Conservation (phyloP, 805 yeast genomes). For the Saturnispora dispora region DNA sequence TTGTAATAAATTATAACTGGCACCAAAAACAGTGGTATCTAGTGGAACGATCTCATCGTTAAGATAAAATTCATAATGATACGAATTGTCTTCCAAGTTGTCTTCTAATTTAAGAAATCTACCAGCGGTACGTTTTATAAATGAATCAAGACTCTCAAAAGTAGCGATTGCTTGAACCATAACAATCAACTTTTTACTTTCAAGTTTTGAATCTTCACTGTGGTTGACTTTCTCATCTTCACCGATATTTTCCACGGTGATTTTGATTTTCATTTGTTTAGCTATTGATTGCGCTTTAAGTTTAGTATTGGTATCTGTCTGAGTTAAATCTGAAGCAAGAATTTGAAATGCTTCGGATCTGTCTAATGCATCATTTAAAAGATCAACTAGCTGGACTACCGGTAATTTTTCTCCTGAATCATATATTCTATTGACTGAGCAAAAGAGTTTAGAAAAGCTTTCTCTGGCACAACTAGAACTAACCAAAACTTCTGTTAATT, state of each 20-base stretch:
- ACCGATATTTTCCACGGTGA: constrained; percentile 25
- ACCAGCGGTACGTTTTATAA: constrained; percentile 34
- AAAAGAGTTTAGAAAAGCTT: constrained; percentile 34
- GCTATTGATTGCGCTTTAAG: constrained; percentile 54
- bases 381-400: constrained; percentile 39
- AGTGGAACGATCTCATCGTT: constrained; percentile 50
- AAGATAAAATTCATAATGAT: constrained; percentile 46
- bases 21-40: constrained; percentile 71
- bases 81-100: constrained; percentile 18
- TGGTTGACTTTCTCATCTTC: not conserved
- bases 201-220: constrained; percentile 24
- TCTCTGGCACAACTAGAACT: constrained; percentile 27
- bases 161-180: constrained; percentile 55
- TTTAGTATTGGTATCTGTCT: constrained; percentile 11
- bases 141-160: constrained; percentile 41
- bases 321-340: constrained; percentile 29
- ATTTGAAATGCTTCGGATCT: constrained; percentile 69
- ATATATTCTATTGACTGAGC: constrained; percentile 30
- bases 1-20: constrained; percentile 46
- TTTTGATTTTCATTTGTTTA: constrained; percentile 54
- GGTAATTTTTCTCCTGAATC: constrained; percentile 26
- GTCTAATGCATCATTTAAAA: constrained; percentile 64
- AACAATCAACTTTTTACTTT: constrained; percentile 25
- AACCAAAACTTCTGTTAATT: constrained; percentile 31
- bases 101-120: constrained; percentile 21